Conservation (phyloP, 73 alveolate species). For the Stentor coeruleus region DNA sequence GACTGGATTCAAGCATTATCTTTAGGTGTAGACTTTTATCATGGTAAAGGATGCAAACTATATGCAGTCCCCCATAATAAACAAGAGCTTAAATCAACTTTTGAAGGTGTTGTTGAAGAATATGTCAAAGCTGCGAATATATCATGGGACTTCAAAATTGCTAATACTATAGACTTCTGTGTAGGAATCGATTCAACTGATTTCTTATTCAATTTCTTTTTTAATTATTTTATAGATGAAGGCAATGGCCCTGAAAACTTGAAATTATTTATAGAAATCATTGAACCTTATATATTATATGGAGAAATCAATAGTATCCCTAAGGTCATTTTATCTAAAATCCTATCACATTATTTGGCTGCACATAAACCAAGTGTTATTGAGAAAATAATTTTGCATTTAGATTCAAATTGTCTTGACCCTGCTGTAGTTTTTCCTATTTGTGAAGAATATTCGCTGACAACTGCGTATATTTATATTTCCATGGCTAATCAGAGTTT, state of each 20-base stretch:
- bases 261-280: constrained; percentile 2
- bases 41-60: neutral
- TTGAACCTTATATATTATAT: constrained; percentile 14
- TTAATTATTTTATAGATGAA: neutral
- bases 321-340: neutral
- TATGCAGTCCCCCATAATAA: constrained; percentile 1
- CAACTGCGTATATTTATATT: neutral
- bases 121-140: constrained; percentile 9
- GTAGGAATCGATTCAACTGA: constrained; percentile 26
- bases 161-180: constrained; percentile 24
- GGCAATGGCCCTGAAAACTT: neutral
- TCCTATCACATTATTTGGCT: neutral
- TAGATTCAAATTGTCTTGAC: neutral
- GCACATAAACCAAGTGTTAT: neutral
- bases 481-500: neutral
- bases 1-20: constrained; percentile 26
- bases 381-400: constrained; percentile 6
- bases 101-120: constrained; percentile 10
- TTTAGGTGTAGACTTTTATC: constrained; percentile 17
- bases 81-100: constrained; percentile 3
- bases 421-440: neutral
- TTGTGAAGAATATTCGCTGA: constrained; percentile 24
- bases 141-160: constrained; percentile 9
- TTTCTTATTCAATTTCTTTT: neutral
- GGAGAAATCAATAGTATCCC: neutral